Evolutionary conservation across 768 basidiomycete genomes (phyloP).

Genomic region (Pulveroboletus sp.): DNA sequence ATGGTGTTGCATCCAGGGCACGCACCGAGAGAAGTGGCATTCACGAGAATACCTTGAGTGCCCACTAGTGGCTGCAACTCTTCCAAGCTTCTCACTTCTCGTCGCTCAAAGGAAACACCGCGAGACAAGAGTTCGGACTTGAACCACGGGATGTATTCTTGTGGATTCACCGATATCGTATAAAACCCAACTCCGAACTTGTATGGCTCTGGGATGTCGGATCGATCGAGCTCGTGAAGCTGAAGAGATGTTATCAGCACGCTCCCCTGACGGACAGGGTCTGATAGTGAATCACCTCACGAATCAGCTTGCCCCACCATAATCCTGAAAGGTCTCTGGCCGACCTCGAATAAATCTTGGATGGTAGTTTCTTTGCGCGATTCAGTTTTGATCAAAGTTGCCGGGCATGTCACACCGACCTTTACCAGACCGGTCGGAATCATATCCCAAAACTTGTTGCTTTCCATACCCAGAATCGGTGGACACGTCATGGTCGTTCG

Average conservation of each 20-base stretch:
- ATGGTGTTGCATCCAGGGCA: not conserved
- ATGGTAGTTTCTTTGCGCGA: conserved; percentile 35
- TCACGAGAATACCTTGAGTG: conserved; percentile 42
- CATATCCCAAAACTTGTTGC: conserved; percentile 46
- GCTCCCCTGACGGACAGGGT: not conserved
- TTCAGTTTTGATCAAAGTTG: not conserved
- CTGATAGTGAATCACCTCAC: conserved; percentile 30
- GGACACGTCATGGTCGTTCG: not conserved
- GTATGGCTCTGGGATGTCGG: conserved; percentile 33
- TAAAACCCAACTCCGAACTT: conserved; percentile 39
- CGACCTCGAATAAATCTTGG: conserved; percentile 28
- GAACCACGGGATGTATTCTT: conserved; percentile 48
- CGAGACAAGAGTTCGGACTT: conserved; percentile 34
- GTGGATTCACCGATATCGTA: conserved; percentile 48
- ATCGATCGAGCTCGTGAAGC: conserved; percentile 31
- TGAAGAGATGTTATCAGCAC: conserved; percentile 12
- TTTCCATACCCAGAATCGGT: conserved; percentile 15
- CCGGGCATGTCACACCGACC: conserved; percentile 20
- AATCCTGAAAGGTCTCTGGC: conserved; percentile 17
- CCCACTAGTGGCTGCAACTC: conserved; percentile 41
- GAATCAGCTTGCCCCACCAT: conserved; percentile 39
- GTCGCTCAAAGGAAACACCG: conserved; percentile 42
- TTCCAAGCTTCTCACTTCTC: conserved; percentile 39
- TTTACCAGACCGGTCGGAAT: conserved; percentile 39
- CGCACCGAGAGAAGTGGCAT: conserved; percentile 53